Base-by-base conservation (phyloP, 83 land plant genomes). In the Picea mariana region DNA sequence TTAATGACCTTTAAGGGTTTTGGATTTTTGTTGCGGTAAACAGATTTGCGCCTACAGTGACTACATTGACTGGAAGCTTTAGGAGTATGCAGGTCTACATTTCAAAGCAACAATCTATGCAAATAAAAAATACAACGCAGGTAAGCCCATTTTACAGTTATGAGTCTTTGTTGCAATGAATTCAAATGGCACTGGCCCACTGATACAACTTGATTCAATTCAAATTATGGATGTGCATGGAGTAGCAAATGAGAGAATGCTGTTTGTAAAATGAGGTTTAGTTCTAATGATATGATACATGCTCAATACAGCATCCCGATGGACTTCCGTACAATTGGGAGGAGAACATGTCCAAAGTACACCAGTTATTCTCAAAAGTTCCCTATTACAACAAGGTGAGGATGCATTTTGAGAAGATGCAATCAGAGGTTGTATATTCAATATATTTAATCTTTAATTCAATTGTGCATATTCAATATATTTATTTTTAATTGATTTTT, bases 31-130 rank as follows among this genome's bases (percentile, higher is more conserved):
- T 59, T 82, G n/a, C 40, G 21, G 11, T n/a, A 21, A 40, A 1
- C 86, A 94, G 97, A 79, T 95, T 93, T 87, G 88, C 81, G 82
- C 97, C 97, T 17, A 95, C 94, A 0, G 85, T 95, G 62, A 81
- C 88, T 8, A 91, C 96, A n/a, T 88, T 87, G 76, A 90, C 97
- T 40, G 97, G 96, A 61, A 90, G 86, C 67, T 90, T 83, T 75
- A 85, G 95, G 81, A 91, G 91, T 71, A 89, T 95, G 90, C 79
- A 79, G 81, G 92, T 86, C 26, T 91, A 81, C 85, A 85, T 93
- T 31, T 92, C 96, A 18, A 95, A 90, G 84, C 86, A 85, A 59
- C 93, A 91, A 77, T 88, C 97, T 17, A 85, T 93, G 87, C 92
- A 87, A 72, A 79, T 89, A 59, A 93, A 87, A 71, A 85, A 60